phyloP scores from a whole-genome alignment of 2,329 filamentous ascomycete genomes.

The Endocalyx cinctus region DNA sequence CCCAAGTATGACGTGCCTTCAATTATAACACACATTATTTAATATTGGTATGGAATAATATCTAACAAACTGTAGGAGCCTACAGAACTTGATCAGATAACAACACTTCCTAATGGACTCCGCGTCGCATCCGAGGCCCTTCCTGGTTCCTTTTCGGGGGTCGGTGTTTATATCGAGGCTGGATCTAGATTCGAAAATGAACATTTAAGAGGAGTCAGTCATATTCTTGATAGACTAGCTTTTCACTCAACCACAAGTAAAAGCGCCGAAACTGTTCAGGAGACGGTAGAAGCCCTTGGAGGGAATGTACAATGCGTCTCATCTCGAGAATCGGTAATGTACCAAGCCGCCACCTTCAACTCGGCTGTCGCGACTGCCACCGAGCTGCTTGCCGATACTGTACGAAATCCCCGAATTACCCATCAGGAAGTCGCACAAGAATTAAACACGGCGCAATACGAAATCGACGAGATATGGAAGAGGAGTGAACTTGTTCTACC shows the following conservation, averaged over 20 bases:
- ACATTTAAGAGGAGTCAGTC: constrained; percentile 80
- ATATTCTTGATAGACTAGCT: constrained; percentile 91
- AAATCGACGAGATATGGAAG: constrained; percentile 95
- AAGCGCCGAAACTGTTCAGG: constrained; percentile 78
- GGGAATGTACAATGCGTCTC: constrained; percentile 97
- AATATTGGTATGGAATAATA: too few relatives aligned
- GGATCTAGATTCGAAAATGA: constrained; percentile 91
- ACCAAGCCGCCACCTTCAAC: constrained; percentile 98
- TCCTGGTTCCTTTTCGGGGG: constrained; percentile 88
- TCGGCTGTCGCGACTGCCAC: constrained; percentile 78
- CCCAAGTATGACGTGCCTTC: constrained; percentile 22
- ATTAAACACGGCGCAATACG: constrained; percentile 86
- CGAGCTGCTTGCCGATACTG: constrained; percentile 85
- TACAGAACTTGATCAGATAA: constrained; percentile 80
- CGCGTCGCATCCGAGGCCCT: constrained; percentile 92
- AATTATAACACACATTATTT: too few relatives aligned
- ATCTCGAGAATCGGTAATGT: constrained; percentile 94
- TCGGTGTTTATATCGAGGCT: constrained; percentile 93
- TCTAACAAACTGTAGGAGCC: constrained; percentile 77
- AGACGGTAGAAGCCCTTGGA: constrained; percentile 80
- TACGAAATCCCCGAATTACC: constrained; percentile 78
- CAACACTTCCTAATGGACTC: constrained; percentile 84
- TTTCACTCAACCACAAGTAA: constrained; percentile 81
- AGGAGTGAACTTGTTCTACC: constrained; percentile 95
- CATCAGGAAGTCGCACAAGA: constrained; percentile 84